Evolutionary conservation across 164 flowering plant species (phyloP).

Genomic region (Stephania cephalantha): DNA sequence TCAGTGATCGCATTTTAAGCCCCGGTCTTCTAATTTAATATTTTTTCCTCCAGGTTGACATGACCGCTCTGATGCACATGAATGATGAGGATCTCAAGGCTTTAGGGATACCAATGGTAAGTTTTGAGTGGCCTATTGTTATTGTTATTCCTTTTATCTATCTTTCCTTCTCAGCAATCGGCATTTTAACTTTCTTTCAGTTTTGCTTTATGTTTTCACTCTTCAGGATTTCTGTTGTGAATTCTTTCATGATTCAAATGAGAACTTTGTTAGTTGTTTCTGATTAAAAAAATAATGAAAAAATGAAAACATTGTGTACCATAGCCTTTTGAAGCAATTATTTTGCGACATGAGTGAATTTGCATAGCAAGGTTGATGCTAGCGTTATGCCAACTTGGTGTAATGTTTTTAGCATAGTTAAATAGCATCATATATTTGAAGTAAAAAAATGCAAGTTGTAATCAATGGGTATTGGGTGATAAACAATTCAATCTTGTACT

Average conservation of each 20-base stretch:
- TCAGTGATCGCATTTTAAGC: background rate
- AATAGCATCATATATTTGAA: background rate
- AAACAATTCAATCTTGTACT: background rate
- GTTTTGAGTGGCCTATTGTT: background rate
- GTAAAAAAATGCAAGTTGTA: background rate
- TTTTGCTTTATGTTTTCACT: too few relatives aligned
- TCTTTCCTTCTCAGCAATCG: background rate
- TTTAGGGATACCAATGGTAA: slow-evolving; percentile 90
- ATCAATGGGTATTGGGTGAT: background rate
- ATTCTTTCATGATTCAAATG: too few relatives aligned
- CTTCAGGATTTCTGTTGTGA: too few relatives aligned
- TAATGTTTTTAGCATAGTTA: background rate
- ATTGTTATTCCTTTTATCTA: background rate
- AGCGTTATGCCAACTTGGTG: background rate
- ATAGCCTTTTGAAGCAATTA: background rate
- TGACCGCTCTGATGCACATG: slow-evolving; percentile 88
- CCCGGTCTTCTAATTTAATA: slow-evolving; percentile 4
- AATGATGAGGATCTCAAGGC: slow-evolving; percentile 89
- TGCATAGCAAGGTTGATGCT: background rate
- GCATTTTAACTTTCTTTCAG: background rate
- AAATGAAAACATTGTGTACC: background rate
- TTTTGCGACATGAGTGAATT: background rate
- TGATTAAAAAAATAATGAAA: background rate
- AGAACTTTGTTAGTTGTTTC: too few relatives aligned
- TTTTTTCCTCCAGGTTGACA: slow-evolving; percentile 45